These are phyloP conservation scores for Argentina anserina DNA, from an alignment of 306 rosid genomes.

Conservation along the genomic window DNA sequence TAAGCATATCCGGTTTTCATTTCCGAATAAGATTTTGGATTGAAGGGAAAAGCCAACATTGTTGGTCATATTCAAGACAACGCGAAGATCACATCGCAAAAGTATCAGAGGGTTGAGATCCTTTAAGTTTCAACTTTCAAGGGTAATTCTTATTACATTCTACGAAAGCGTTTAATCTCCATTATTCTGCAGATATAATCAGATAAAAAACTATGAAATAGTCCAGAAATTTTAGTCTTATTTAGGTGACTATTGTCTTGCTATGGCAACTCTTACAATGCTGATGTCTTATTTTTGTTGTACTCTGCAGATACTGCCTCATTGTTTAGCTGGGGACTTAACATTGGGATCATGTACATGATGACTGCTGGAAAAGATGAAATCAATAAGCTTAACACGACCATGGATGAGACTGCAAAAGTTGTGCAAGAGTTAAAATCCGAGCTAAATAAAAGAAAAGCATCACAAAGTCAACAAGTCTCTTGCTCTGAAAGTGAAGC, in stretches of 20 bases:
- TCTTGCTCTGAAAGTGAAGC: conserved; percentile 26
- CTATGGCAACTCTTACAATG: too few relatives aligned
- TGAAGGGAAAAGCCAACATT: neutral
- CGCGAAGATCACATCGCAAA: too few relatives aligned
- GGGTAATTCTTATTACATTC: too few relatives aligned
- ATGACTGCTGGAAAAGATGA: conserved; percentile 66
- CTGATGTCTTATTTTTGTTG: conserved; percentile 9
- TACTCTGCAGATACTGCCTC: conserved; percentile 40
- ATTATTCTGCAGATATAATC: too few relatives aligned
- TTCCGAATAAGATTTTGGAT: conserved; percentile 1
- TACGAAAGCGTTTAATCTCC: too few relatives aligned
- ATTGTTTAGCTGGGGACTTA: conserved; percentile 60
- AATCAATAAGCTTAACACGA: conserved; percentile 45
- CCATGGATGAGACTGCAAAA: conserved; percentile 51
- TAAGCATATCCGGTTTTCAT: neutral
- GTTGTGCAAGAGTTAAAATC: conserved; percentile 52
- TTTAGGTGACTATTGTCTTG: too few relatives aligned
- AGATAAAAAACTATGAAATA: too few relatives aligned
- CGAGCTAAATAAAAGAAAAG: conserved; percentile 52
- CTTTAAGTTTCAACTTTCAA: too few relatives aligned
- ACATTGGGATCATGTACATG: conserved; percentile 63
- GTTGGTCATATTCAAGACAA: conserved; percentile 1
- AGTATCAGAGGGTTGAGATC: too few relatives aligned
- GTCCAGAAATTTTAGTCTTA: too few relatives aligned
- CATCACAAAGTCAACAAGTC: conserved; percentile 21